These are phyloP conservation scores for Salix arbutifolia DNA, from an alignment of 345 rosid species.

Conservation along the genomic window DNA sequence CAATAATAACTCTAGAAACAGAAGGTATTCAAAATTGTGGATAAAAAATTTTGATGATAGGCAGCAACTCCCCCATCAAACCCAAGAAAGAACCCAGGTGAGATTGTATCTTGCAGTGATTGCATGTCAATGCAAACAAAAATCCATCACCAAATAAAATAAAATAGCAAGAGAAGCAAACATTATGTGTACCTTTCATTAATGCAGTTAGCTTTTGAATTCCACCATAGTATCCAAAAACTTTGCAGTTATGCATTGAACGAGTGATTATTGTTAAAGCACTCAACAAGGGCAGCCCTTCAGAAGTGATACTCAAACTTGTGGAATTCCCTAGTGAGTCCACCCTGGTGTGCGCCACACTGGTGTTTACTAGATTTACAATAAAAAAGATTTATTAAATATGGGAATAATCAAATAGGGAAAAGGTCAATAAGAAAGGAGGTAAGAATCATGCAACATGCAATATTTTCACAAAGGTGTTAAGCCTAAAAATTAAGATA, in stretches of 20 bases:
- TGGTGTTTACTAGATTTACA: constrained; percentile 42
- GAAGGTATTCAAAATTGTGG: background rate
- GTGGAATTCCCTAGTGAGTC: constrained; percentile 37
- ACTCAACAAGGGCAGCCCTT: constrained; percentile 53
- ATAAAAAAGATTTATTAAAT: constrained; percentile 10
- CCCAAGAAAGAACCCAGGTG: background rate
- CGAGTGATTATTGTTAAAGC: constrained; percentile 51
- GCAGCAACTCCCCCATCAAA: background rate
- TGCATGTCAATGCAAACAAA: constrained; percentile 1
- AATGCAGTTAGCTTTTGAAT: constrained; percentile 61
- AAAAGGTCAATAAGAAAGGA: background rate
- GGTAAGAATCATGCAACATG: background rate
- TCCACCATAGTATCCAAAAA: constrained; percentile 62
- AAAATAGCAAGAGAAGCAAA: background rate
- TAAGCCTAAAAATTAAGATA: too few relatives aligned
- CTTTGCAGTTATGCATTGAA: constrained; percentile 70
- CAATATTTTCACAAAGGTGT: background rate
- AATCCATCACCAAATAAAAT: background rate
- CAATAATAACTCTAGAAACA: background rate
- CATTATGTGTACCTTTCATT: constrained; percentile 51
- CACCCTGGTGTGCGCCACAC: constrained; percentile 20
- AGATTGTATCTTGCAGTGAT: background rate
- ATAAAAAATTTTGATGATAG: background rate
- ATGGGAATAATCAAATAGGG: background rate
- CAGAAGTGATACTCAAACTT: constrained; percentile 38